Conservation (phyloP, 2,329 filamentous ascomycete genomes). For the Aspergillus felis region DNA sequence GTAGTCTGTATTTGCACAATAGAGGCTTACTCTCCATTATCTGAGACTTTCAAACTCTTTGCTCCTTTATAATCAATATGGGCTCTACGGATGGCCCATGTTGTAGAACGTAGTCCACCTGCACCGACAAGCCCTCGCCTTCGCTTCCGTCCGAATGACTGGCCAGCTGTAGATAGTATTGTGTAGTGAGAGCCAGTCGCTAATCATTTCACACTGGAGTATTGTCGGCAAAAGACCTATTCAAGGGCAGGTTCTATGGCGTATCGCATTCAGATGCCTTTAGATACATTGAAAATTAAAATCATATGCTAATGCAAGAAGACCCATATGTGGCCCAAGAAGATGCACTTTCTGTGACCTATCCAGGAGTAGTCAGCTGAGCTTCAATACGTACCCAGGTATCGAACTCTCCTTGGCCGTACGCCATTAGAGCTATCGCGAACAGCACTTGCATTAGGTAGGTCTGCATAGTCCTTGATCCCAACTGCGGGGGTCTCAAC, state of each 20-base stretch:
- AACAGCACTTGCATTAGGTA: background rate
- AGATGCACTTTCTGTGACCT: background rate
- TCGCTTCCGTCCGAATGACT: no score
- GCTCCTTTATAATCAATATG: background rate
- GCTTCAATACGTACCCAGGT: background rate
- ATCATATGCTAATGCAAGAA: background rate
- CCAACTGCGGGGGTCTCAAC: no score
- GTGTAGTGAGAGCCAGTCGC: no score
- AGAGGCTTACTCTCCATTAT: constrained; percentile 4
- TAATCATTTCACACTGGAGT: background rate
- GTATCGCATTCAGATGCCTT: background rate
- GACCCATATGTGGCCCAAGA: background rate
- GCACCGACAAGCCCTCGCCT: no score
- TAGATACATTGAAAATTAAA: background rate
- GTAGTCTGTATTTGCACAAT: constrained; percentile 11
- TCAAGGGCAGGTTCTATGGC: background rate
- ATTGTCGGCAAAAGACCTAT: background rate
- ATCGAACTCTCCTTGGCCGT: background rate
- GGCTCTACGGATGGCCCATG: background rate
- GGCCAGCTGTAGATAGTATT: no score
- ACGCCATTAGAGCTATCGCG: background rate
- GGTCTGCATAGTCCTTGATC: background rate
- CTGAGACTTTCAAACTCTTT: background rate
- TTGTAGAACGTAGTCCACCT: background rate
- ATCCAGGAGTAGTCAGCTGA: background rate